Base-by-base conservation (phyloP, 1,139 yeast species). In the Saccharomyces hybrid region DNA sequence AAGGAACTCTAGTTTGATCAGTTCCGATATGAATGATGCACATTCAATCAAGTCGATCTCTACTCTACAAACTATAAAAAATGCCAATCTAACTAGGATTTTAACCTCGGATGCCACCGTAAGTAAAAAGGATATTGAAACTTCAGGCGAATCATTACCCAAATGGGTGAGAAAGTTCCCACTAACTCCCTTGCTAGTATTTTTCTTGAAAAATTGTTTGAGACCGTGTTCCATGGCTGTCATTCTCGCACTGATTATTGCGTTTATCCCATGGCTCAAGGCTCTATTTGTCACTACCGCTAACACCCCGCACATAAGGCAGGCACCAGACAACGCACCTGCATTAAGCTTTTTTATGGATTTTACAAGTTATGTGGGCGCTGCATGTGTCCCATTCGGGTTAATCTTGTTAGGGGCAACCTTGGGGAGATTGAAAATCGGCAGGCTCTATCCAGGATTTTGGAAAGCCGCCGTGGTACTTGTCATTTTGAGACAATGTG, bases 261-360 rank as follows among this genome's bases (percentile, higher is more conserved):
- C 95, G 14, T 87, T 91, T 87, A 77, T 93, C 12, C 97, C 97
- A 0, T 91, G 96, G 75, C 75, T 89, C 12, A 86, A 87, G 64
- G 88, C 95, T 0, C 75, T 90, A 32, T 91, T 91, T 68, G 89
- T 87, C 4, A 61, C 61, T 2, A 73, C 70, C 19, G 27, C 55
- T 0, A 60, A 49, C 51, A 69, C 64, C 64, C 77, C 68, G 61
- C 63, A 68, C 21, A 68, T 83, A 47, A 84, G 78, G 1, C 67
- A 78, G 54, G 97, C 97, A 0, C 97, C 97, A 0, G 97, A 89
- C 68, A 76, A 76, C 4, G 77, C 77, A 57, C 96, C 97, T 0
- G 88, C 95, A 0, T 74, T 90, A 47, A 87, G 90, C 26, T 89
- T 89, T 62, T 55, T 89, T 11, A 84, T 90, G 79, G 96, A 89